These are phyloP conservation scores for Isoetes taiwanensis DNA, from an alignment of 75 land plant genomes.

Conservation along the genomic window DNA sequence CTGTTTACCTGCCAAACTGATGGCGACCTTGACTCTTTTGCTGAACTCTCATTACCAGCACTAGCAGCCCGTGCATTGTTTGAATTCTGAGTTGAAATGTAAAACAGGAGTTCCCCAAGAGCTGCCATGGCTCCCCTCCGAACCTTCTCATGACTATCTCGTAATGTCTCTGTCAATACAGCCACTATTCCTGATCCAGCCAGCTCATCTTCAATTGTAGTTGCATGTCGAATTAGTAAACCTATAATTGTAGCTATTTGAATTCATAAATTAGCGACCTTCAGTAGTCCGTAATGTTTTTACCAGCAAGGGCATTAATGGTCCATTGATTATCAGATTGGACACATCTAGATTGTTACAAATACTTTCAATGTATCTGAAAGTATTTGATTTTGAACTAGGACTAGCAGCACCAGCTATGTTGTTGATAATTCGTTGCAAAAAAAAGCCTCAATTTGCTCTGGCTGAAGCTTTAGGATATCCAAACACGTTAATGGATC, in stretches of 20 bases:
- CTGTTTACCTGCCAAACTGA: constrained; percentile 75
- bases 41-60: constrained; percentile 44
- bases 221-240: constrained; percentile 81
- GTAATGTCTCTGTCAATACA: constrained; percentile 67
- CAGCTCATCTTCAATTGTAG: constrained; percentile 66
- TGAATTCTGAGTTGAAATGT: constrained; percentile 77
- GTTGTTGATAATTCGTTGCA: constrained; percentile 31
- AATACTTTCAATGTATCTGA: constrained; percentile 73
- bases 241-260: constrained; percentile 74
- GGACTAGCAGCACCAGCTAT: constrained; percentile 36
- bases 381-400: constrained; percentile 61
- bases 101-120: constrained; percentile 84
- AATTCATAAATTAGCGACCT: constrained; percentile 38
- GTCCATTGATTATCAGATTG: constrained; percentile 75
- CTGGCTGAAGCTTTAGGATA: constrained; percentile 53
- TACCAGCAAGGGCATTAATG: constrained; percentile 69
- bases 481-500: constrained; percentile 47
- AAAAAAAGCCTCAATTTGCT: constrained; percentile 43
- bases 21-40: constrained; percentile 48
- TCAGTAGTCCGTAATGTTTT: constrained; percentile 75
- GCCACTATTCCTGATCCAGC: constrained; percentile 79
- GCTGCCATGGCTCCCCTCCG: constrained; percentile 97
- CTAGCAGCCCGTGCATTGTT: constrained; percentile 23
- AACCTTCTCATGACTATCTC: constrained; percentile 90
- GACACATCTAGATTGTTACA: constrained; percentile 74